Percentiles rank a stretch among this genome's conserved stretches.
These are phyloP conservation scores for Apiotrichum sp. DNA, from an alignment of 1,284 basidiomycete genomes.

Conservation along the genomic window DNA sequence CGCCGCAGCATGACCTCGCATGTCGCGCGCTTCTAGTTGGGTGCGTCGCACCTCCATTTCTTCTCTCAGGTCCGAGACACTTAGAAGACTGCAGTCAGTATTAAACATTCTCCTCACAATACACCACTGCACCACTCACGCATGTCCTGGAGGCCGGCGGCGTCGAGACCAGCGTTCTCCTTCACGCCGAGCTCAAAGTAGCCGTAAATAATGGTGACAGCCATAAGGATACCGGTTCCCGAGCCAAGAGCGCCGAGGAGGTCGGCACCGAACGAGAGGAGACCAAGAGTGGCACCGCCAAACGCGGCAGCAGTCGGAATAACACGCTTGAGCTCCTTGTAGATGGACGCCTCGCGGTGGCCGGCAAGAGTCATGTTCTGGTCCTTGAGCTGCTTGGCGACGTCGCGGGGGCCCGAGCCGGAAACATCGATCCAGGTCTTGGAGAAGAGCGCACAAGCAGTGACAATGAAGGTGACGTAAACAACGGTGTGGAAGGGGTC, in stretches of 20 bases:
- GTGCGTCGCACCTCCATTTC: no score
- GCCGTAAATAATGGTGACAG: slow-evolving; percentile 94
- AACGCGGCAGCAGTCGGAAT: slow-evolving; percentile 97
- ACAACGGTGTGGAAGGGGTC: slow-evolving; percentile 91
- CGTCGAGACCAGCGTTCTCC: slow-evolving; percentile 50
- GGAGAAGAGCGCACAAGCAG: slow-evolving; percentile 92
- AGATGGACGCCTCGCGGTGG: slow-evolving; percentile 94
- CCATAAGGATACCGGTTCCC: slow-evolving; percentile 96
- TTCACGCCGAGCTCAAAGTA: slow-evolving; percentile 55
- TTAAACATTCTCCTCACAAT: no score
- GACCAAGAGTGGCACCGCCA: slow-evolving; percentile 89
- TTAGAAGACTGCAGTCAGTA: not conserved
- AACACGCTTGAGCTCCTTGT: slow-evolving; percentile 96
- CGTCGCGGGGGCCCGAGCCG: slow-evolving; percentile 87
- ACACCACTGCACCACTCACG: slow-evolving; percentile 5
- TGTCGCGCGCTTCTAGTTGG: no score
- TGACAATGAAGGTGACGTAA: slow-evolving; percentile 88
- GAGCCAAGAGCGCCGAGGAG: slow-evolving; percentile 92
- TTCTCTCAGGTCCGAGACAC: not conserved
- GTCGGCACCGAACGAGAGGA: slow-evolving; percentile 92
- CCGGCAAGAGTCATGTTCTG: slow-evolving; percentile 99
- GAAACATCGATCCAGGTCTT: slow-evolving; percentile 99
- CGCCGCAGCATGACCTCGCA: no score
- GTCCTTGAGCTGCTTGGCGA: slow-evolving; percentile 97
- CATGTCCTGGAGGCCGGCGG: slow-evolving; percentile 48